A percentile compares a stretch with the other conserved stretches of the same genome.
phyloP scores from a whole-genome alignment of 768 basidiomycete species.

The Leucosporidium yakuticum region DNA sequence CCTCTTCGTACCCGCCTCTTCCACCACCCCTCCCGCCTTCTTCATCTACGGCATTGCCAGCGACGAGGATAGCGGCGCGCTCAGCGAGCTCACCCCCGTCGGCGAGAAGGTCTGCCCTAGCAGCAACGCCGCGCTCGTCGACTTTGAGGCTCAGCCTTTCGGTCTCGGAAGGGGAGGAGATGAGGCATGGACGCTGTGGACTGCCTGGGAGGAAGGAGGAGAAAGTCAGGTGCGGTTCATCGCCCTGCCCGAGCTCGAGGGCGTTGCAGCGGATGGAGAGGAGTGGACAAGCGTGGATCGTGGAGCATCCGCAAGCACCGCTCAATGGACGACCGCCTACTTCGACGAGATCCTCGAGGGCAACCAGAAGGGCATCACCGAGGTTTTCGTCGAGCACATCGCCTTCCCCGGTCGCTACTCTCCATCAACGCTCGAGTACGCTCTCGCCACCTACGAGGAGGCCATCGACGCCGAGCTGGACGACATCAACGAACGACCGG shows the following conservation, averaged over 20 bases:
- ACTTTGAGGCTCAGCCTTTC: conserved; percentile 19
- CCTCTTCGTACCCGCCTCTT: conserved; percentile 61
- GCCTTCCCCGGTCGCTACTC: conserved; percentile 87
- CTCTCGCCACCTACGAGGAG: conserved; percentile 74
- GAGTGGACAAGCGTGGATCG: conserved; percentile 38
- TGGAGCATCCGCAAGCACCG: conserved; percentile 19
- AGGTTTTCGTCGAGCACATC: conserved; percentile 72
- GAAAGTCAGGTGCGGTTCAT: conserved; percentile 12
- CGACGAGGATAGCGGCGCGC: conserved; percentile 7
- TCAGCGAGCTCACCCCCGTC: conserved; percentile 15
- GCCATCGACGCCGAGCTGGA: conserved; percentile 57
- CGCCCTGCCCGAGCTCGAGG: conserved; percentile 35
- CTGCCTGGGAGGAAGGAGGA: conserved; percentile 62
- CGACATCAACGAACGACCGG: conserved; percentile 39
- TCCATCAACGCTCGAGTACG: conserved; percentile 67
- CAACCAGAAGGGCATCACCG: conserved; percentile 57
- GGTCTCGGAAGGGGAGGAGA: conserved; percentile 49
- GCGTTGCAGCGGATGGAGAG: conserved; percentile 24
- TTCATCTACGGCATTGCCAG: conserved; percentile 19
- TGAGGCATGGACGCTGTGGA: conserved; percentile 52
- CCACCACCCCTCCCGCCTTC: conserved; percentile 50
- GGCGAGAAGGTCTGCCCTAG: conserved; percentile 7
- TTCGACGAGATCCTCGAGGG: conserved; percentile 72
- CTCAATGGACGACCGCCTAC: conserved; percentile 61
- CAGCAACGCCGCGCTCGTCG: conserved; percentile 38